phyloP scores from a whole-genome alignment of 768 basidiomycete species.

The Steccherinum ochraceum region DNA sequence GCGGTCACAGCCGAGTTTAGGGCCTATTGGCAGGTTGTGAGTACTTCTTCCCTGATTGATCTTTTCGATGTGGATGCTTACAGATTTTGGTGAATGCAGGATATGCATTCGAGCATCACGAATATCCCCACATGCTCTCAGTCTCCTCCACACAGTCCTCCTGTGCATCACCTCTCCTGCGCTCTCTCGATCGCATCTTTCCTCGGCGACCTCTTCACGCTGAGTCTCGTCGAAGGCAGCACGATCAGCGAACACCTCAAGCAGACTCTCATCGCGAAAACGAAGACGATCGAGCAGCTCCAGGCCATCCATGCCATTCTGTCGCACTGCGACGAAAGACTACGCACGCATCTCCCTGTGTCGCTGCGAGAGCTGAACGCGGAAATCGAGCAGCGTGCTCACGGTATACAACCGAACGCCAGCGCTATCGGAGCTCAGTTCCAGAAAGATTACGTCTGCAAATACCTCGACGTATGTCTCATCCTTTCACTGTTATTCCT shows the following conservation, averaged over 20 bases:
- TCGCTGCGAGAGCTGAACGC: background rate
- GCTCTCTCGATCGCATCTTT: slow-evolving; percentile 9
- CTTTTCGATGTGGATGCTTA: too few relatives aligned
- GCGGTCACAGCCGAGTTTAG: slow-evolving; percentile 7
- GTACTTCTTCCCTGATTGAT: slow-evolving; percentile 1
- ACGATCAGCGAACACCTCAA: background rate
- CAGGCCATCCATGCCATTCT: slow-evolving; percentile 9
- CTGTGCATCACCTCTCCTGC: slow-evolving; percentile 6
- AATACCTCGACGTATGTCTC: background rate
- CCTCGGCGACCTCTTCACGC: slow-evolving; percentile 7
- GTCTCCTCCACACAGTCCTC: slow-evolving; percentile 6
- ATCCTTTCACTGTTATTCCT: background rate
- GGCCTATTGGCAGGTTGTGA: slow-evolving; percentile 10
- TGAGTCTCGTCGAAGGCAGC: background rate
- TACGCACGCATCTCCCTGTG: too few relatives aligned
- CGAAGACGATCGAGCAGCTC: slow-evolving; percentile 12
- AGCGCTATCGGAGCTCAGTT: background rate
- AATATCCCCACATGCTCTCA: slow-evolving; percentile 3
- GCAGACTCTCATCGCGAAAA: slow-evolving; percentile 2
- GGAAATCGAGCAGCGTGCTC: too few relatives aligned
- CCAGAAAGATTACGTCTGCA: background rate
- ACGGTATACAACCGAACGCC: background rate
- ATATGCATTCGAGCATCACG: slow-evolving; percentile 4
- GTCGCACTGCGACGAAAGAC: slow-evolving; percentile 4
- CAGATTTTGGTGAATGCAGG: slow-evolving; percentile 4